These are phyloP conservation scores for Martiniozyma asiatica DNA, from an alignment of 1,139 yeast genomes.

Conservation along the genomic window DNA sequence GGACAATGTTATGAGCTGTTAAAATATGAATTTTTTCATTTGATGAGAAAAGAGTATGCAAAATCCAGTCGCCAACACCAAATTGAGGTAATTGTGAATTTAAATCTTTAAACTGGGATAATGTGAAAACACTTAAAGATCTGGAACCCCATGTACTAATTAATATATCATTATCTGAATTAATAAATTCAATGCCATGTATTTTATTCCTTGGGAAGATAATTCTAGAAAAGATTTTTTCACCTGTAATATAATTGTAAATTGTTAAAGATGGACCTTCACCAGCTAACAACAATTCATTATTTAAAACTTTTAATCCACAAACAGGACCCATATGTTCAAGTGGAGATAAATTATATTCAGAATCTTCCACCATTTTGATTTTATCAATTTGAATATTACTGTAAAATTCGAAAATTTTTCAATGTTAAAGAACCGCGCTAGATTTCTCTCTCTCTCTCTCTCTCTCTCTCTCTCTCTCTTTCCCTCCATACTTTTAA, in stretches of 20 bases:
- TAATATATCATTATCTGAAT: constrained; percentile 12
- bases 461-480: no score
- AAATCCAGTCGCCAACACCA: constrained; percentile 68
- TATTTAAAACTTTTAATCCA: constrained; percentile 35
- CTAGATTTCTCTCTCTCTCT: no score
- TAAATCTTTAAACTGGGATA: constrained; percentile 20
- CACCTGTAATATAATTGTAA: constrained; percentile 34
- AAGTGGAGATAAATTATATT: constrained; percentile 10
- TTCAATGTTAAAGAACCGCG: no score
- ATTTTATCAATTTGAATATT: no score
- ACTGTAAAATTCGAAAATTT: no score
- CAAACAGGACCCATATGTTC: constrained; percentile 68
- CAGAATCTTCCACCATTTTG: background rate
- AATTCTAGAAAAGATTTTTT: constrained; percentile 29
- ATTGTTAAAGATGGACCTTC: constrained; percentile 59
- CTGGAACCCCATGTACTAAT: constrained; percentile 62
- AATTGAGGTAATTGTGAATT: constrained; percentile 27
- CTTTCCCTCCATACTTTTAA: no score
- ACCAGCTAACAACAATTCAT: constrained; percentile 38
- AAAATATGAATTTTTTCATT: constrained; percentile 32
- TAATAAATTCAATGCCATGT: constrained; percentile 49
- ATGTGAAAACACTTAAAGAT: constrained; percentile 39
- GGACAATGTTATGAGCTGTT: constrained; percentile 72
- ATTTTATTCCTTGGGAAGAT: constrained; percentile 64
- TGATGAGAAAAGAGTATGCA: constrained; percentile 38